Conservation (phyloP, 331 rosid genomes). For the Malus hybrid region DNA sequence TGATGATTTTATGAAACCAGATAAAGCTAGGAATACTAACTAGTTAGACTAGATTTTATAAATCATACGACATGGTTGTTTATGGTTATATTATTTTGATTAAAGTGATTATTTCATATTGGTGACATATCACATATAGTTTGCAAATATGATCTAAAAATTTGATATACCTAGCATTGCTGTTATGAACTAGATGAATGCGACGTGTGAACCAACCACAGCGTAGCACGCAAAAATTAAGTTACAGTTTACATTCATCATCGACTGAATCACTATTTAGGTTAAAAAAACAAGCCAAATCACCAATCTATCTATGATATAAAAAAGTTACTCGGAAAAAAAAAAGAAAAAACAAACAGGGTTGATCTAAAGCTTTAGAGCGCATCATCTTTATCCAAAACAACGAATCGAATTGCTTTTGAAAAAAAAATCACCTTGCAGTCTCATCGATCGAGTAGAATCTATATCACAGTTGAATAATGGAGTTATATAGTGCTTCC, state of each 20-base stretch:
- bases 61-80: too few relatives aligned
- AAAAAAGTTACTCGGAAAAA: background rate
- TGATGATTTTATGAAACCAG: background rate
- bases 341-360: background rate
- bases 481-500: slow-evolving; percentile 23
- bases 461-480: background rate
- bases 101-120: too few relatives aligned
- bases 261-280: background rate
- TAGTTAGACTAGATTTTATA: too few relatives aligned
- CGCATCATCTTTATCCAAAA: background rate
- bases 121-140: too few relatives aligned
- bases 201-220: background rate
- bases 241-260: background rate
- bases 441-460: slow-evolving; percentile 3
- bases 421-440: slow-evolving; percentile 4
- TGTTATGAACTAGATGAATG: background rate
- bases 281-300: background rate
- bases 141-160: too few relatives aligned
- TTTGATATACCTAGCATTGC: too few relatives aligned
- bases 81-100: too few relatives aligned
- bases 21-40: too few relatives aligned
- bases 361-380: background rate
- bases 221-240: background rate
- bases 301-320: background rate
- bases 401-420: slow-evolving; percentile 9